Conservation (phyloP, 192 early-diverging fungal genomes). For the Haplosporangium gracile region DNA sequence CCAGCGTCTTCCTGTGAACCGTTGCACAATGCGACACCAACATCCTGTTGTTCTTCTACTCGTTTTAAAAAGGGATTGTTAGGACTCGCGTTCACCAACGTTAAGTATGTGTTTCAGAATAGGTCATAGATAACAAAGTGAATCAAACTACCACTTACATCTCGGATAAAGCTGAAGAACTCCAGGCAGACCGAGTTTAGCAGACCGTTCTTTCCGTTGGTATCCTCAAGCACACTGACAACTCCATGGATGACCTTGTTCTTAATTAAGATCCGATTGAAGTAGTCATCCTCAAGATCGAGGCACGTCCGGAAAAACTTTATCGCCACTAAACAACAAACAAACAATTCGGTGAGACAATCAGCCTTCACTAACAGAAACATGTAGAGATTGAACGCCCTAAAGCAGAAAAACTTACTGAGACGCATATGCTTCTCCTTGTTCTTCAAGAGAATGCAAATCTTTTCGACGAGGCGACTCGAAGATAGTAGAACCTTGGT, state of each 20-base stretch:
- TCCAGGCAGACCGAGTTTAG: slow-evolving; percentile 92
- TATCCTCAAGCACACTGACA: slow-evolving; percentile 68
- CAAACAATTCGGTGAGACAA: background rate
- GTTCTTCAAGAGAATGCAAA: slow-evolving; percentile 75
- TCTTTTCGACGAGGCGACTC: slow-evolving; percentile 67
- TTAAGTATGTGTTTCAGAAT: background rate
- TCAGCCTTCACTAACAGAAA: background rate
- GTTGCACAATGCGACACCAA: slow-evolving; percentile 77
- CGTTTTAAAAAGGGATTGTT: background rate
- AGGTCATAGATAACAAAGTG: background rate
- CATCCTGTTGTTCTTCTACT: slow-evolving; percentile 69
- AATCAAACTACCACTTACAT: slow-evolving; percentile 43
- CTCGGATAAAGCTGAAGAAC: slow-evolving; percentile 82
- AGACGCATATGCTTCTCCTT: slow-evolving; percentile 75
- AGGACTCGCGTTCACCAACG: background rate
- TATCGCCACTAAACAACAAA: slow-evolving; percentile 71
- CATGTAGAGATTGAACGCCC: background rate
- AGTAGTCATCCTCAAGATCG: slow-evolving; percentile 83
- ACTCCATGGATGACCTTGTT: slow-evolving; percentile 75
- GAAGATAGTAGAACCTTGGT: slow-evolving; percentile 78
- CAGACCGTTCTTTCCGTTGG: slow-evolving; percentile 78
- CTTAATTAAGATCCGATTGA: slow-evolving; percentile 76
- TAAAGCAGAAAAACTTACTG: slow-evolving; percentile 56
- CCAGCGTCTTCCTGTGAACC: background rate
- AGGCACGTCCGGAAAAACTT: slow-evolving; percentile 82